Conservation (phyloP, 495 filamentous ascomycete genomes). For the Endocarpon pusillum region DNA sequence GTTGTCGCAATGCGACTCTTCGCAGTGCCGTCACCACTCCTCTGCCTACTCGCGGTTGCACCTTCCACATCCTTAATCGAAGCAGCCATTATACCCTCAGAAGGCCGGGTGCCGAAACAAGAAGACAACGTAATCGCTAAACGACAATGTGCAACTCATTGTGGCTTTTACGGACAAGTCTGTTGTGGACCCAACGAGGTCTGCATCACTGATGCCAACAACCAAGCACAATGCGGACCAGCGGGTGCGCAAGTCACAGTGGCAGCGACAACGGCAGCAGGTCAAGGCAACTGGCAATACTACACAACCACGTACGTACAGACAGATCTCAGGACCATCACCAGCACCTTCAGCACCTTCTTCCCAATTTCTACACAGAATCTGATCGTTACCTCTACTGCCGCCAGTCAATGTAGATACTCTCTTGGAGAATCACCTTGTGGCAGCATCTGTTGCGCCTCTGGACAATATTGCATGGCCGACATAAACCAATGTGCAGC, state of each 20-base stretch:
- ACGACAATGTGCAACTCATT: constrained; percentile 43
- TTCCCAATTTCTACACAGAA: constrained; percentile 9
- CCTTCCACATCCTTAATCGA: background rate
- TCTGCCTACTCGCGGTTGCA: constrained; percentile 10
- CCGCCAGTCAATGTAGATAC: constrained; percentile 36
- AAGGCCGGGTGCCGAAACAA: too few species aligned
- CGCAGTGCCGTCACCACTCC: constrained; percentile 9
- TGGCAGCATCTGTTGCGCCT: constrained; percentile 57
- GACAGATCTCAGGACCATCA: constrained; percentile 47
- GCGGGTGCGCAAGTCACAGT: constrained; percentile 13
- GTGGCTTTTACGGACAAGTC: constrained; percentile 46
- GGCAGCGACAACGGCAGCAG: constrained; percentile 11
- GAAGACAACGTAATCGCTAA: too few species aligned
- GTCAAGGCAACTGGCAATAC: constrained; percentile 31
- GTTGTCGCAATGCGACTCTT: constrained; percentile 13
- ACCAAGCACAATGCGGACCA: constrained; percentile 37
- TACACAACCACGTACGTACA: constrained; percentile 58
- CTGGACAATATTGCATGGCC: constrained; percentile 46
- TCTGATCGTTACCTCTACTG: constrained; percentile 22
- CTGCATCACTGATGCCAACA: constrained; percentile 44
- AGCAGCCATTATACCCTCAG: too few species aligned
- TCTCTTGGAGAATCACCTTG: constrained; percentile 47
- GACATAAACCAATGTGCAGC: constrained; percentile 29
- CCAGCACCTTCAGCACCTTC: constrained; percentile 49
- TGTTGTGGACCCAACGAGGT: constrained; percentile 45